These are phyloP conservation scores for Apiospora aurea DNA, from an alignment of 2,329 filamentous ascomycete species.

Conservation along the genomic window DNA sequence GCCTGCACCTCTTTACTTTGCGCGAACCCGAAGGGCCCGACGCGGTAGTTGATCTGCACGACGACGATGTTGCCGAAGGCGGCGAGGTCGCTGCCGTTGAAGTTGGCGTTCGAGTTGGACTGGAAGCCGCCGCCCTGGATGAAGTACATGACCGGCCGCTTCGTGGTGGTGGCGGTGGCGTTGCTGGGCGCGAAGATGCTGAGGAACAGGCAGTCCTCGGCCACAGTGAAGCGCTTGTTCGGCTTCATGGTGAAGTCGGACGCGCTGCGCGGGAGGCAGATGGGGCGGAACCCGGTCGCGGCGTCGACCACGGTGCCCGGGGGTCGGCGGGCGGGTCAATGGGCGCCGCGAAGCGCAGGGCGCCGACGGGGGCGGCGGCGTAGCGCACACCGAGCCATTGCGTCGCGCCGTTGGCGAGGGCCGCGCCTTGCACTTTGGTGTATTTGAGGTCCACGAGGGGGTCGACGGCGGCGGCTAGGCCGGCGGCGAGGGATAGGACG, in stretches of 20 bases:
- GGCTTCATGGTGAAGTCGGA: constrained; percentile 24
- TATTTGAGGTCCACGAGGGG: constrained; percentile 4
- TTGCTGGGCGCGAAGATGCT: constrained; percentile 65
- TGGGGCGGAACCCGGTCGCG: constrained; percentile 22
- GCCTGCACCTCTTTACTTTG: constrained; percentile 58
- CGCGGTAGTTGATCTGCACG: constrained; percentile 77
- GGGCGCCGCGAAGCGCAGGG: constrained; percentile 25
- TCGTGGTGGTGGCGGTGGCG: constrained; percentile 46
- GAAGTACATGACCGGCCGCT: constrained; percentile 65
- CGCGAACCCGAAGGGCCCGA: constrained; percentile 75
- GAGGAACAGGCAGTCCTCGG: constrained; percentile 72
- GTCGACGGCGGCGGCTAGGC: constrained; percentile 14
- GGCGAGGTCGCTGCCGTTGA: constrained; percentile 64
- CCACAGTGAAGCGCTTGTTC: constrained; percentile 26
- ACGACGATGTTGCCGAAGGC: constrained; percentile 67
- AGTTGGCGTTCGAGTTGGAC: constrained; percentile 51
- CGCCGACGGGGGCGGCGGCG: constrained; percentile 22
- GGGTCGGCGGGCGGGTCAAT: constrained; percentile 11
- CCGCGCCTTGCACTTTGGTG: neutral
- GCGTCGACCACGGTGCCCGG: neutral
- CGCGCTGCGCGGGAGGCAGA: constrained; percentile 24
- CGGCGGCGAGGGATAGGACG: neutral
- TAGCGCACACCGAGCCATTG: constrained; percentile 26
- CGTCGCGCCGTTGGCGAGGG: constrained; percentile 23
- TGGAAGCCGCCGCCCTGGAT: constrained; percentile 67